Percentiles rank a stretch among this genome's conserved stretches.
Evolutionary conservation across 371 early-diverging fungal species (phyloP).

Genomic region (Smittium culicis): DNA sequence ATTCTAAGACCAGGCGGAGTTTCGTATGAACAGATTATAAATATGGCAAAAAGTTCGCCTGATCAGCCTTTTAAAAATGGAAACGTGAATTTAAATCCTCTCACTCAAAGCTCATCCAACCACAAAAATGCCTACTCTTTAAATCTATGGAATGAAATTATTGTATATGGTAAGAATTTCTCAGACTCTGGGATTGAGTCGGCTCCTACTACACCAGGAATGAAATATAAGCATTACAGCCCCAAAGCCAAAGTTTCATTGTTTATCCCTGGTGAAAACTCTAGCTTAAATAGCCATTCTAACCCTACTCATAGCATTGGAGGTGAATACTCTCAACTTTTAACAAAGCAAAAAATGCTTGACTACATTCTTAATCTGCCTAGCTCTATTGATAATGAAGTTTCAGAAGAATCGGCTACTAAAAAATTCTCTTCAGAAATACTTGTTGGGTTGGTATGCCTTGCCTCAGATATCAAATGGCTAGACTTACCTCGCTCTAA

Average conservation of each 20-base stretch:
- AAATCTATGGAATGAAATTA: slow-evolving; percentile 38
- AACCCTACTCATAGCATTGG: not conserved
- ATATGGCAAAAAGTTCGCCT: not conserved
- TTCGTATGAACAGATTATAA: slow-evolving; percentile 59
- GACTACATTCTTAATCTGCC: not conserved
- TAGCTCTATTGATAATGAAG: not conserved
- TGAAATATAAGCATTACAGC: slow-evolving; percentile 98
- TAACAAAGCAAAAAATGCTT: not conserved
- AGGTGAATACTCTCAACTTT: not conserved
- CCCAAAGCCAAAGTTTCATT: slow-evolving; percentile 79
- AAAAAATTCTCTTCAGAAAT: not conserved
- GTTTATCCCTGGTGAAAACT: slow-evolving; percentile 32
- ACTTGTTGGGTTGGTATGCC: not conserved
- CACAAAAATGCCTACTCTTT: not conserved
- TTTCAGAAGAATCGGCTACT: not conserved
- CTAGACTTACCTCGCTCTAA: not conserved
- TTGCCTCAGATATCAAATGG: not conserved
- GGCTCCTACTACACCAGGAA: slow-evolving; percentile 92
- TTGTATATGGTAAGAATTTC: slow-evolving; percentile 70
- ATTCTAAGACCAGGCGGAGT: slow-evolving; percentile 98
- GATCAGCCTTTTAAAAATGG: not conserved
- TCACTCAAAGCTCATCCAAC: slow-evolving; percentile 26
- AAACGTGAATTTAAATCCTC: not conserved
- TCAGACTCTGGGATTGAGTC: slow-evolving; percentile 48
- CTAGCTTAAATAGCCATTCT: too few relatives aligned